Evolutionary conservation across 257 asterid species (phyloP).

Genomic region (Plantago elongata): DNA sequence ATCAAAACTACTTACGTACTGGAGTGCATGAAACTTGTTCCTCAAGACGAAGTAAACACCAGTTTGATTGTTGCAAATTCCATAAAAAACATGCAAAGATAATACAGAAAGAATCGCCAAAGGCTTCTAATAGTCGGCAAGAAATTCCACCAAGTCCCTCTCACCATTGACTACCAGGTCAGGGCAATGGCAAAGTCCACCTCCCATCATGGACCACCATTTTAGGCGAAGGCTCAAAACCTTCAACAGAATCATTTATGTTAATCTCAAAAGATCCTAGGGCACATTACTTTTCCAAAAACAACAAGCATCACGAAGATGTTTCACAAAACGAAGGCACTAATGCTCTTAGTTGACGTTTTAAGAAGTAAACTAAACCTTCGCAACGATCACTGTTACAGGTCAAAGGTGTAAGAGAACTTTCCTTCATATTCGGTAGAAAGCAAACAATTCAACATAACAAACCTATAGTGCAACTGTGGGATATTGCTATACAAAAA

Average conservation of each 20-base stretch:
- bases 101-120: slow-evolving; percentile 63
- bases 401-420: background rate
- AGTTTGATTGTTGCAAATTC: slow-evolving; percentile 69
- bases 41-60: slow-evolving; percentile 71
- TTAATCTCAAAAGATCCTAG: slow-evolving; percentile 35
- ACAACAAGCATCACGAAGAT: slow-evolving; percentile 14
- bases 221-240: slow-evolving; percentile 51
- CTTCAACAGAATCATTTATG: slow-evolving; percentile 74
- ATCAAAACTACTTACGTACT: slow-evolving; percentile 48
- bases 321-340: background rate
- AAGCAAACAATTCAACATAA: no score
- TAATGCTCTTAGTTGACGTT: background rate
- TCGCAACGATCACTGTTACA: background rate
- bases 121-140: slow-evolving; percentile 64
- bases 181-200: slow-evolving; percentile 38
- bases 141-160: slow-evolving; percentile 58
- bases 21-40: slow-evolving; percentile 58
- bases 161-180: slow-evolving; percentile 24
- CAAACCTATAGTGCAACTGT: no score
- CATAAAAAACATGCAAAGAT: slow-evolving; percentile 62
- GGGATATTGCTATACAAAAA: no score
- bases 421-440: background rate
- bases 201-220: slow-evolving; percentile 44
- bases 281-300: slow-evolving; percentile 34
- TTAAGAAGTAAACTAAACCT: background rate